These are phyloP conservation scores for Botryotinia narcissicola DNA, from an alignment of 2,329 filamentous ascomycete genomes.

Conservation along the genomic window DNA sequence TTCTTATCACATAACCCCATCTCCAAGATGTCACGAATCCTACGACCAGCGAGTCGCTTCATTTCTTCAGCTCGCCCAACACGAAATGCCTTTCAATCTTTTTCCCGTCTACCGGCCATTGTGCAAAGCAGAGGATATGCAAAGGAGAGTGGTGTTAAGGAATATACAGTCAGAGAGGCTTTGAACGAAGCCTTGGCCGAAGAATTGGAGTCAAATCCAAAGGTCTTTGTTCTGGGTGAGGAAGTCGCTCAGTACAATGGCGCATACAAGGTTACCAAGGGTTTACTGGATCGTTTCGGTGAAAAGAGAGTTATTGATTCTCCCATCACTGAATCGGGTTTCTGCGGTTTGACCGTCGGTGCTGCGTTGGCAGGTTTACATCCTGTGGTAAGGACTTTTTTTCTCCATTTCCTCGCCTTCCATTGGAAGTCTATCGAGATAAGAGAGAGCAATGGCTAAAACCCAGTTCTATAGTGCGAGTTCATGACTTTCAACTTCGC, in stretches of 20 bases:
- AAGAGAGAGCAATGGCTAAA: conserved; percentile 7
- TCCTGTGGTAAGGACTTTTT: conserved; percentile 70
- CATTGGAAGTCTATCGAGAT: neutral
- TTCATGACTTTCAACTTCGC: conserved; percentile 99
- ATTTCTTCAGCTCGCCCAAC: conserved; percentile 50
- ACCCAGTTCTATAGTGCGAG: conserved; percentile 66
- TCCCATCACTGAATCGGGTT: conserved; percentile 96
- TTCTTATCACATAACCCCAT: neutral
- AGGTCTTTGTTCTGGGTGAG: conserved; percentile 95
- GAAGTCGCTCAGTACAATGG: conserved; percentile 99
- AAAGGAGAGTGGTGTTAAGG: conserved; percentile 62
- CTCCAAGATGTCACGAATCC: conserved; percentile 50
- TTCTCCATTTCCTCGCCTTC: conserved; percentile 14
- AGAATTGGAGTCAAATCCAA: conserved; percentile 90
- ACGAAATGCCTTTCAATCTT: conserved; percentile 52
- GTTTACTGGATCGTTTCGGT: conserved; percentile 92
- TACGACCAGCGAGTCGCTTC: conserved; percentile 63
- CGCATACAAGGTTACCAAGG: conserved; percentile 99
- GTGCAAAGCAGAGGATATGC: conserved; percentile 39
- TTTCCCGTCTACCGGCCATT: conserved; percentile 37
- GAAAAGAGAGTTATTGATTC: conserved; percentile 97
- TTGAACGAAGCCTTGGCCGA: conserved; percentile 97
- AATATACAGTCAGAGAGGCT: conserved; percentile 95
- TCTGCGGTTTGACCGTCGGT: conserved; percentile 89
- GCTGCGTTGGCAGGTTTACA: conserved; percentile 91